Evolutionary conservation across 176 grass and related monocot genomes (phyloP).

Genomic region (Alloteropsis semialata): DNA sequence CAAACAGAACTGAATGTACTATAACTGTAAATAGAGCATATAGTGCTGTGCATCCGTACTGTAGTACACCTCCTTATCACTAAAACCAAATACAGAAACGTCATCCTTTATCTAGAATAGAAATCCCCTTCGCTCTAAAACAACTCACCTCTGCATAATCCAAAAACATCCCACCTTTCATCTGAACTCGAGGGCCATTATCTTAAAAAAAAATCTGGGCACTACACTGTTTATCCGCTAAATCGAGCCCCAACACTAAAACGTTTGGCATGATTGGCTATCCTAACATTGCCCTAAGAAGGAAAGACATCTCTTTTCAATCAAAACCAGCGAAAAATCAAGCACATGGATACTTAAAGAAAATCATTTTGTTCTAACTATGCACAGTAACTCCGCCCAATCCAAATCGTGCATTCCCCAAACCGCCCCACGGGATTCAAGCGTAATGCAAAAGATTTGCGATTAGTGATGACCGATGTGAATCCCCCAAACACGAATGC

Average conservation of each 20-base stretch:
- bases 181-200: not conserved
- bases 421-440: not conserved
- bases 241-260: not conserved
- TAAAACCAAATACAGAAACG: constrained; percentile 5
- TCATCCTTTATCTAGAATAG: not conserved
- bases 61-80: not conserved
- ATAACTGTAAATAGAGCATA: constrained; percentile 1
- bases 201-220: too few relatives aligned
- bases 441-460: not conserved
- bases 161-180: not conserved
- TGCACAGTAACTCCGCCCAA: not conserved
- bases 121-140: not conserved
- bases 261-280: not conserved
- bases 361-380: not conserved
- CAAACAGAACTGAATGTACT: not conserved
- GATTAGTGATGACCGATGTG: not conserved
- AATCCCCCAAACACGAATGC: not conserved
- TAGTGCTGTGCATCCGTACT: not conserved
- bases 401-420: not conserved
- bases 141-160: not conserved
- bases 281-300: not conserved
- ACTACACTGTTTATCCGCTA: not conserved
- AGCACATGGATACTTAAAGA: not conserved
- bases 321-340: not conserved
- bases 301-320: not conserved